Percentiles rank a stretch among this genome's conserved stretches.
These are phyloP conservation scores for Xylaria multiplex DNA, from an alignment of 2,329 filamentous ascomycete genomes.

Conservation along the genomic window DNA sequence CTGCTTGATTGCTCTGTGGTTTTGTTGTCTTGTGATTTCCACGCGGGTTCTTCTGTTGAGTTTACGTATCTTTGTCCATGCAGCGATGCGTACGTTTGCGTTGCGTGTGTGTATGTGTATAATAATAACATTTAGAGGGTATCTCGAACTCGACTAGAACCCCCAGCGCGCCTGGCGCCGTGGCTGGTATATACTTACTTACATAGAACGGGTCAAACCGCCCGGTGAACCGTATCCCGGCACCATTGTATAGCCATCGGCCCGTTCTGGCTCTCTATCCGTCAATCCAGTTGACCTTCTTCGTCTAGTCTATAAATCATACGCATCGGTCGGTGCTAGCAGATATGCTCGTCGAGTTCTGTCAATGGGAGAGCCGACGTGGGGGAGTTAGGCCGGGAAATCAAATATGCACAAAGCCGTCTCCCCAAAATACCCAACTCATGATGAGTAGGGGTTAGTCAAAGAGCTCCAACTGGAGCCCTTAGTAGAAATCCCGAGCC, in stretches of 20 bases:
- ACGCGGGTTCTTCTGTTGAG: no score
- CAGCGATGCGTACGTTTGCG: no score
- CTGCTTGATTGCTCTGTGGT: no score
- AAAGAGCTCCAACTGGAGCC: neutral
- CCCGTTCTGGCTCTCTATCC: neutral
- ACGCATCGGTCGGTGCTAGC: no score
- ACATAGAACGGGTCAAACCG: no score
- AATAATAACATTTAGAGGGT: neutral
- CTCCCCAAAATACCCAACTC: neutral
- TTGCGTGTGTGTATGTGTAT: no score
- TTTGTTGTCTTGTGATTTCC: neutral
- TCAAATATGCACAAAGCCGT: neutral
- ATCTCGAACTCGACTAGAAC: neutral
- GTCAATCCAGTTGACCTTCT: neutral
- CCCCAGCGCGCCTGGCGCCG: no score
- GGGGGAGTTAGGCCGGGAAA: no score
- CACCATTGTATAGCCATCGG: neutral
- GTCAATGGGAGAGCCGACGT: no score
- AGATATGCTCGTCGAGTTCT: no score
- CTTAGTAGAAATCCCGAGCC: slow-evolving; percentile 13
- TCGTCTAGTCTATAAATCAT: neutral
- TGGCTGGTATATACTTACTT: neutral
- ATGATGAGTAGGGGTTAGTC: neutral
- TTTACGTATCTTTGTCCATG: no score
- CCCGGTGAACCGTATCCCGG: neutral